phyloP scores from a whole-genome alignment of 2,329 filamentous ascomycete species.

The Fusarium goolgardi region DNA sequence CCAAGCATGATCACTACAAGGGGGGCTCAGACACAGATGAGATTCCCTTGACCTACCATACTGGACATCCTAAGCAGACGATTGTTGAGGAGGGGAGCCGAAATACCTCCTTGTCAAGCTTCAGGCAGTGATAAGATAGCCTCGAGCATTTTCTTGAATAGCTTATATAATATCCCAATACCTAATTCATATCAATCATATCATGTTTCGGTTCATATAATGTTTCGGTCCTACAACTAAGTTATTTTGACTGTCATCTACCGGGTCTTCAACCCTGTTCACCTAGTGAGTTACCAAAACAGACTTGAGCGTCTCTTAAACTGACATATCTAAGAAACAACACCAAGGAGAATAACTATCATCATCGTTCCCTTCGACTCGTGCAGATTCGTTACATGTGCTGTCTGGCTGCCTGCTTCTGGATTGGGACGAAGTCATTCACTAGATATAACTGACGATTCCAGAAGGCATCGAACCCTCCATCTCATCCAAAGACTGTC shows the following conservation, averaged over 20 bases:
- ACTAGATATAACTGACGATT: background rate
- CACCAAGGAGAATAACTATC: no score
- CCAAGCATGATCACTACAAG: conserved; percentile 11
- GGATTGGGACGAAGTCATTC: background rate
- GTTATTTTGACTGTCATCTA: background rate
- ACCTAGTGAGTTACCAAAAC: no score
- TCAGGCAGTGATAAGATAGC: conserved; percentile 9
- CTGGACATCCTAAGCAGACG: conserved; percentile 38
- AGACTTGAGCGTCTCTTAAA: no score
- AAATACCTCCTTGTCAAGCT: conserved; percentile 20
- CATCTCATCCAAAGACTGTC: background rate
- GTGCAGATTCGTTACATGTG: background rate
- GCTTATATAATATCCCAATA: background rate
- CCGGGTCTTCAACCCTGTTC: background rate
- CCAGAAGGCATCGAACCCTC: background rate
- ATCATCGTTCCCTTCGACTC: background rate
- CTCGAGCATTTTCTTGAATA: background rate
- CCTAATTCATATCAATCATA: background rate
- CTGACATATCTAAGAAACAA: no score
- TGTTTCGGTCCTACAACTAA: background rate
- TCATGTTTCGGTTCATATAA: background rate
- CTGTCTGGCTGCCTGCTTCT: background rate
- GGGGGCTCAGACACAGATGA: conserved; percentile 19
- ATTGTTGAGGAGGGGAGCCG: conserved; percentile 23
- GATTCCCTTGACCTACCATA: conserved; percentile 38